phyloP scores from a whole-genome alignment of 2,329 filamentous ascomycete species.

The Immersiporthe knoxdaviesiana region DNA sequence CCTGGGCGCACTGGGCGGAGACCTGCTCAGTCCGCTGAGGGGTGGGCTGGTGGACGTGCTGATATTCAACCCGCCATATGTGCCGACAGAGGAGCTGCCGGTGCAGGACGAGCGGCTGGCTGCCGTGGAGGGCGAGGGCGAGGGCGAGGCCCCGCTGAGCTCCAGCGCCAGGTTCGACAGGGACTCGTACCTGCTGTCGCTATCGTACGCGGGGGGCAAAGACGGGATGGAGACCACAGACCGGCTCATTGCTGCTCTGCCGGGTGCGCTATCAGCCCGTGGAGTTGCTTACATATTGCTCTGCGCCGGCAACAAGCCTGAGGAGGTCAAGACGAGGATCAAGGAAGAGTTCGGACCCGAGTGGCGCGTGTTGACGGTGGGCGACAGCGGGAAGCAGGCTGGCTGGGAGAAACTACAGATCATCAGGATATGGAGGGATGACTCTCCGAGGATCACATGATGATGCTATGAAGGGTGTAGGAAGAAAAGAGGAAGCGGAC shows the following conservation, averaged over 20 bases:
- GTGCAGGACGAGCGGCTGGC: conserved; percentile 43
- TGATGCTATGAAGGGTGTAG: background rate
- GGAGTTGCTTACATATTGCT: conserved; percentile 90
- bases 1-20: conserved; percentile 69
- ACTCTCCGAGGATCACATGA: background rate
- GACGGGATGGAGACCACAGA: conserved; percentile 96
- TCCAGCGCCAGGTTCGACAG: conserved; percentile 64
- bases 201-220: conserved; percentile 85
- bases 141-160: conserved; percentile 33
- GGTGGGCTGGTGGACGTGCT: conserved; percentile 73
- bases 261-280: conserved; percentile 61
- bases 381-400: conserved; percentile 80
- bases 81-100: conserved; percentile 80
- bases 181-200: conserved; percentile 79
- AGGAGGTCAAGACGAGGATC: conserved; percentile 69
- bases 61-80: conserved; percentile 96
- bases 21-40: conserved; percentile 68
- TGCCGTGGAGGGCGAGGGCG: conserved; percentile 33
- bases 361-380: conserved; percentile 80
- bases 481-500: conserved; percentile 11
- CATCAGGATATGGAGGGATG: conserved; percentile 76
- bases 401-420: conserved; percentile 96
- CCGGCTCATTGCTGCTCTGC: conserved; percentile 72
- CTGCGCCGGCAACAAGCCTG: conserved; percentile 87
- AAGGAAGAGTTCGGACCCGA: conserved; percentile 47